Percentiles rank a stretch among this genome's conserved stretches.
Evolutionary conservation across 768 basidiomycete genomes (phyloP).

Genomic region (Sarcodon aspratus): DNA sequence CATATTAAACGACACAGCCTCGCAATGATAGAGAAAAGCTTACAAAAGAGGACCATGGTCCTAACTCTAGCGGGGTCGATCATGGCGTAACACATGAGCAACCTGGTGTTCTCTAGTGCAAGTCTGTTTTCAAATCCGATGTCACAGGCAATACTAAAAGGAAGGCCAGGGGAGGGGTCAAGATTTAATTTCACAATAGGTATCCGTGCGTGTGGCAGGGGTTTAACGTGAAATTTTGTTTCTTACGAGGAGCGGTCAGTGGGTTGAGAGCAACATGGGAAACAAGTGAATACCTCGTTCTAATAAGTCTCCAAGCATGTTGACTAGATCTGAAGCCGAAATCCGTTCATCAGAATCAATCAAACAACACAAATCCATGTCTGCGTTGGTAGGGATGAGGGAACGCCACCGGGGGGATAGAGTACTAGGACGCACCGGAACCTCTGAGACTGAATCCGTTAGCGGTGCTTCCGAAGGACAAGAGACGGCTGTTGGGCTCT

Average conservation of each 20-base stretch:
- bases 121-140: slow-evolving; percentile 98
- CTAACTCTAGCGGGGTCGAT: slow-evolving; percentile 90
- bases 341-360: slow-evolving; percentile 78
- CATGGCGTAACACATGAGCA: slow-evolving; percentile 96
- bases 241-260: slow-evolving; percentile 31
- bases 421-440: slow-evolving; percentile 48
- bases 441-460: slow-evolving; percentile 96
- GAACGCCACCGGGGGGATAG: background rate
- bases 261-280: slow-evolving; percentile 6
- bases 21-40: slow-evolving; percentile 26
- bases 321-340: slow-evolving; percentile 83
- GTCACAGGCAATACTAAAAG: slow-evolving; percentile 90
- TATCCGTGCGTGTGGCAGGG: slow-evolving; percentile 92
- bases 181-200: slow-evolving; percentile 97
- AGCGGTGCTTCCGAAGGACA: slow-evolving; percentile 94
- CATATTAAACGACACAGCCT: slow-evolving; percentile 1
- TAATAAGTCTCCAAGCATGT: slow-evolving; percentile 85
- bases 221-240: slow-evolving; percentile 94
- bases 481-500: slow-evolving; percentile 79
- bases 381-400: slow-evolving; percentile 25
- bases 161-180: slow-evolving; percentile 71
- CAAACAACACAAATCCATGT: slow-evolving; percentile 98
- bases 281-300: slow-evolving; percentile 57
- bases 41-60: slow-evolving; percentile 92
- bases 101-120: slow-evolving; percentile 91